phyloP scores from a whole-genome alignment of 2,329 filamentous ascomycete species.

The Colletotrichum siamense region DNA sequence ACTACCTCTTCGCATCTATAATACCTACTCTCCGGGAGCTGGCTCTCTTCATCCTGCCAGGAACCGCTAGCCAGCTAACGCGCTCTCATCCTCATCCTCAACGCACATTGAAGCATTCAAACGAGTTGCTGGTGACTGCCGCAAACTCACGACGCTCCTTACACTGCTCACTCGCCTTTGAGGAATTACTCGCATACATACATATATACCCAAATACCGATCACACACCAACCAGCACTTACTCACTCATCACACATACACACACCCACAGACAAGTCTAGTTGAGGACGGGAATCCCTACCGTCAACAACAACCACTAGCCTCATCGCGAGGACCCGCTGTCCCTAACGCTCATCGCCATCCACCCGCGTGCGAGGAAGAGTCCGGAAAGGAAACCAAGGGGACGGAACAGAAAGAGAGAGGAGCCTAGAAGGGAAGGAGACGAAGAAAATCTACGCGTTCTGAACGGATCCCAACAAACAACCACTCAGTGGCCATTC shows the following conservation, averaged over 20 bases:
- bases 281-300: slow-evolving; percentile 25
- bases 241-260: background rate
- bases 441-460: slow-evolving; percentile 34
- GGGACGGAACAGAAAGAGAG: background rate
- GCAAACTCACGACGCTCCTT: slow-evolving; percentile 50
- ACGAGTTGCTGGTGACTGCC: slow-evolving; percentile 42
- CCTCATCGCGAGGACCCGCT: slow-evolving; percentile 44
- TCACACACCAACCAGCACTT: background rate
- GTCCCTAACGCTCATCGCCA: slow-evolving; percentile 38
- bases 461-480: slow-evolving; percentile 33
- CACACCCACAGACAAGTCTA: background rate
- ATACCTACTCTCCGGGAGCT: slow-evolving; percentile 49
- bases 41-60: slow-evolving; percentile 55
- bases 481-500: slow-evolving; percentile 22
- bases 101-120: slow-evolving; percentile 35
- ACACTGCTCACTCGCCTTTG: slow-evolving; percentile 27
- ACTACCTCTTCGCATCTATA: slow-evolving; percentile 49
- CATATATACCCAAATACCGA: background rate
- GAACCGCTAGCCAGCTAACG: slow-evolving; percentile 40
- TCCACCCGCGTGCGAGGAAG: background rate
- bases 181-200: slow-evolving; percentile 25
- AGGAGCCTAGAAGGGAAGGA: background rate
- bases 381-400: background rate
- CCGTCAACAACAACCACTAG: slow-evolving; percentile 29
- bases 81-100: slow-evolving; percentile 18